Evolutionary conservation across 257 asterid genomes (phyloP).

Genomic region (Orobanche coerulescens): DNA sequence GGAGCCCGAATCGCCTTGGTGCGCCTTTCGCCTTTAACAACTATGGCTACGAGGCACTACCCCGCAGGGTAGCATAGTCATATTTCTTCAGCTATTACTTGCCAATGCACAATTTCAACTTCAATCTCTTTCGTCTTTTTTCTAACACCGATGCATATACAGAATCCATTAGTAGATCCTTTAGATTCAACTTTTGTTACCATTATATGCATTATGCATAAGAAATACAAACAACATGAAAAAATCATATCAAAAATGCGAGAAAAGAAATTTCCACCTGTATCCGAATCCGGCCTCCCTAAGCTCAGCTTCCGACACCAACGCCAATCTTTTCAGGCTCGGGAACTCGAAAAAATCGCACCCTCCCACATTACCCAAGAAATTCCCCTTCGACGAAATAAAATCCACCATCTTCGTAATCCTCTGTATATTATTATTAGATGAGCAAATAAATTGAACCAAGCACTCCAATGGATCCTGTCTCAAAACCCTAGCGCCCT

Average conservation of each 20-base stretch:
- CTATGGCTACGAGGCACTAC: no score
- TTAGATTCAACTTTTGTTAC: no score
- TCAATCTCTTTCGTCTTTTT: no score
- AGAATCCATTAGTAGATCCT: no score
- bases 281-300: constrained; percentile 94
- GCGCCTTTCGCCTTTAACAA: no score
- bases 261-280: constrained; percentile 41
- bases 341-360: constrained; percentile 71
- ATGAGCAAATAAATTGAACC: constrained; percentile 86
- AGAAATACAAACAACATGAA: background rate
- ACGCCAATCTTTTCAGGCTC: constrained; percentile 45
- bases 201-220: no score
- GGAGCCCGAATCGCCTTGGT: no score
- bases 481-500: constrained; percentile 88
- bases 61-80: no score
- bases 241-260: background rate
- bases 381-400: constrained; percentile 57
- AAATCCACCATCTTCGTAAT: constrained; percentile 90
- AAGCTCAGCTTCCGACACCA: constrained; percentile 64
- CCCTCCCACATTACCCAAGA: constrained; percentile 71
- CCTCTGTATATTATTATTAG: constrained; percentile 80
- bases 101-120: no score
- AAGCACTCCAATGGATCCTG: constrained; percentile 94
- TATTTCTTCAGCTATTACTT: no score
- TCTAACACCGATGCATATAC: no score